Evolutionary conservation across 305 asterid species (phyloP), one percentile per base, ranked within the genome.

Genomic region (Stenogyne calaminthoides): DNA sequence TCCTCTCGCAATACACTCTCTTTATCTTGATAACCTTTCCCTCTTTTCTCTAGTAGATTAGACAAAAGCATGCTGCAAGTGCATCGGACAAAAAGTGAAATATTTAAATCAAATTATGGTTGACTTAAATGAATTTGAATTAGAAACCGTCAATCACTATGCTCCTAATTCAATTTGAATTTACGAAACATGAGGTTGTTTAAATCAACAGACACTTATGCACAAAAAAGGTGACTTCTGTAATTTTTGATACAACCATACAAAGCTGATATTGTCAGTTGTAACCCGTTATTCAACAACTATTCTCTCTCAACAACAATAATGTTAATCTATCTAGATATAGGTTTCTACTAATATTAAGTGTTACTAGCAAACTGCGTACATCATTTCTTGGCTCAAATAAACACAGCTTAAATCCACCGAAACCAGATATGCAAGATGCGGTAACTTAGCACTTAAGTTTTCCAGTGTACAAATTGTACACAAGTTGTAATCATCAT

Each of bases 1-100:
- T 95, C 99, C 78, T 89, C 93, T 59, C 68, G 82, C 79, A 92
- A 79, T 65, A 89, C 86, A 54, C 71, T 84, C 82, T 87, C 92
- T 79, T 83, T 86, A 34, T 83, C 84, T 61, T 19, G 67, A 74
- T 78, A 88, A 67, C 89, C 90, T 65, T 84, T 71, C 67, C 55
- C 92, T 73, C 82, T 76, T 56, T 87, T 77, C 76, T 84, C 80
- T 63, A 92, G 80, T 58, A 92, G 83, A 74, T 80, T 86, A n/a
- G 56, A 49, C 56, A 49, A 49, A 49, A 49, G 56, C 72, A 82
- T 77, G 78, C 99, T 95, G 95, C 84, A 80, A 68, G 72, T 49
- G 69, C 71, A 67, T 77, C 56, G 65, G 52, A 39, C 18, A 55
- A 63, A 47, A 76, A 18, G 20, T 32, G 44, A 42, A 32, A 64